Percentiles rank a stretch among this genome's conserved stretches.
These are phyloP conservation scores for Rhypophila decipiens DNA, from an alignment of 495 filamentous ascomycete genomes.

Conservation along the genomic window DNA sequence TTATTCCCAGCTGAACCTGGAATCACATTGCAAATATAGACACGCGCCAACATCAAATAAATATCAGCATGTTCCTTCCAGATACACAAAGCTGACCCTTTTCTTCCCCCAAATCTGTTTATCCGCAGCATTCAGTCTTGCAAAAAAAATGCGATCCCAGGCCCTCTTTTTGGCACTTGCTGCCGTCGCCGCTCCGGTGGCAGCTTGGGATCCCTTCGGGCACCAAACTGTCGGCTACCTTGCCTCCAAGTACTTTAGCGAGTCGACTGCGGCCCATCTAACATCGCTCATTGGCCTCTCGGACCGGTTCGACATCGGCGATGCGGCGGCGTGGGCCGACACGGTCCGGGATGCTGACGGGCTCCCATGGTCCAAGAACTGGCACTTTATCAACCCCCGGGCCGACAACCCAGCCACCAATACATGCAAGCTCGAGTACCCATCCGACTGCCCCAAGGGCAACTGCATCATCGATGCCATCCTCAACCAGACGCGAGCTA, in stretches of 20 bases:
- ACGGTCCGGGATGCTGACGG: slow-evolving; percentile 9
- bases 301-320: slow-evolving; percentile 13
- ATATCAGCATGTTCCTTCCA: no score
- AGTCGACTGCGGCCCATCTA: slow-evolving; percentile 5
- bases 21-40: no score
- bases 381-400: slow-evolving; percentile 16
- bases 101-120: no score
- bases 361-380: slow-evolving; percentile 16
- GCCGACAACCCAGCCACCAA: slow-evolving; percentile 10
- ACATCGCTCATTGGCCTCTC: slow-evolving; percentile 3
- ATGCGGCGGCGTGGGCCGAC: slow-evolving; percentile 16
- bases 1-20: no score
- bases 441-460: slow-evolving; percentile 5
- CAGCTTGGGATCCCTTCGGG: slow-evolving; percentile 12
- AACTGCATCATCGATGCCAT: slow-evolving; percentile 15
- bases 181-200: background rate
- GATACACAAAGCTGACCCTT: no score
- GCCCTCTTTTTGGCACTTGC: slow-evolving; percentile 1
- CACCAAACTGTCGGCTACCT: slow-evolving; percentile 15
- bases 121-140: no score
- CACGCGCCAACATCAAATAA: no score
- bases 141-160: background rate
- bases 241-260: slow-evolving; percentile 12
- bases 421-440: slow-evolving; percentile 8
- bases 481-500: slow-evolving; percentile 8